phyloP scores from a whole-genome alignment of 495 filamentous ascomycete species.

The Penicillium roqueforti region DNA sequence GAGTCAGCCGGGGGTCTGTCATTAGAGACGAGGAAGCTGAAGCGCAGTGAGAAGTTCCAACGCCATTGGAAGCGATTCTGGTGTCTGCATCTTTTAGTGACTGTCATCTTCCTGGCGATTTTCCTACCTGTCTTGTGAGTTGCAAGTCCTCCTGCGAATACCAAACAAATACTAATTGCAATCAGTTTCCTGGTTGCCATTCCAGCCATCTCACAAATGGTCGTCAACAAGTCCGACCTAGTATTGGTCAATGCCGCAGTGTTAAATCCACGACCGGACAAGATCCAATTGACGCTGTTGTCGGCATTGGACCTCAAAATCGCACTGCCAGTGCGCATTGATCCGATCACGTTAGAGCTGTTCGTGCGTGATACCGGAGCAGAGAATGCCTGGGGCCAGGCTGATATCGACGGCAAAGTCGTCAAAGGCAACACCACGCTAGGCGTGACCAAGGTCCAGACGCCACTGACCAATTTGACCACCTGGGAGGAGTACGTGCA shows the following conservation, averaged over 20 bases:
- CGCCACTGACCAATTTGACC: constrained; percentile 23
- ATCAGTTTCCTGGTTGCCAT: constrained; percentile 41
- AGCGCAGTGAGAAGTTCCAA: constrained; percentile 23
- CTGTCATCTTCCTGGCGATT: constrained; percentile 32
- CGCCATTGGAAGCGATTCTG: constrained; percentile 43
- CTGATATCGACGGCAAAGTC: constrained; percentile 22
- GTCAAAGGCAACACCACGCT: constrained; percentile 38
- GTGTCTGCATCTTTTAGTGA: constrained; percentile 33
- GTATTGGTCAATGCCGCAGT: constrained; percentile 35
- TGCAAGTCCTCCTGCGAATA: too few species aligned
- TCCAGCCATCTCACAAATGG: constrained; percentile 41
- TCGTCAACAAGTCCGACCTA: constrained; percentile 38
- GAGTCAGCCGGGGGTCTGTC: constrained; percentile 30
- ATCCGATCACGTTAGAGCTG: constrained; percentile 31
- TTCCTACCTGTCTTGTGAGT: constrained; percentile 40
- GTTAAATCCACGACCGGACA: constrained; percentile 31
- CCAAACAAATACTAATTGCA: constrained; percentile 5
- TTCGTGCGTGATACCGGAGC: constrained; percentile 28
- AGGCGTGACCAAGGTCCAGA: constrained; percentile 19
- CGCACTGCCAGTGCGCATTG: constrained; percentile 35
- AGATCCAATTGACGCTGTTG: constrained; percentile 29
- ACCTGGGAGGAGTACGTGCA: constrained; percentile 36
- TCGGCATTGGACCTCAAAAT: constrained; percentile 37
- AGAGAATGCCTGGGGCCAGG: constrained; percentile 27
- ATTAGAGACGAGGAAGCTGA: constrained; percentile 26